phyloP scores from a whole-genome alignment of 2,329 filamentous ascomycete species.

The Venturia carpophila region DNA sequence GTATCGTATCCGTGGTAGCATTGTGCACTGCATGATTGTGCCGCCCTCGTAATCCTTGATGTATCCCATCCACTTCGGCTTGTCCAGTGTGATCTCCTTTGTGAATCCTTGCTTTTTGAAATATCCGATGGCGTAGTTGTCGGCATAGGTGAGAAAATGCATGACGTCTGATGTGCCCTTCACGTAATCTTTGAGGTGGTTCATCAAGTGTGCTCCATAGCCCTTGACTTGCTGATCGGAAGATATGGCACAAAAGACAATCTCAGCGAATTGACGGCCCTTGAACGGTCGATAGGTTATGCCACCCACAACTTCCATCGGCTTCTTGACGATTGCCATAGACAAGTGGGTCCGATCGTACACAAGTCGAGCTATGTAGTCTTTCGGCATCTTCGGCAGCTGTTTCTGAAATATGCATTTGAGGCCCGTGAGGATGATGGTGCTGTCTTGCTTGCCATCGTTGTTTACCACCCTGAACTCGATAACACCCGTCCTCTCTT shows the following conservation, averaged over 20 bases:
- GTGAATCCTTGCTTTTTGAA: slow-evolving; percentile 99
- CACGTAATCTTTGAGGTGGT: slow-evolving; percentile 94
- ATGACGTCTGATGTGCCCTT: slow-evolving; percentile 94
- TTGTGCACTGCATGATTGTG: slow-evolving; percentile 98
- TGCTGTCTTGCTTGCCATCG: slow-evolving; percentile 76
- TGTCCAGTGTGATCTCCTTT: slow-evolving; percentile 91
- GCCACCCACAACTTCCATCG: slow-evolving; percentile 82
- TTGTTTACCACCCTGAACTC: slow-evolving; percentile 98
- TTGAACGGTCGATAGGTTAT: slow-evolving; percentile 96
- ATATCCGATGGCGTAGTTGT: slow-evolving; percentile 98
- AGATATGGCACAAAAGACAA: slow-evolving; percentile 96
- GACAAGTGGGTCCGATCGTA: slow-evolving; percentile 95
- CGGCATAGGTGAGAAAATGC: slow-evolving; percentile 97
- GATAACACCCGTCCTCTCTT: slow-evolving; percentile 89
- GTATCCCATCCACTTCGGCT: slow-evolving; percentile 94
- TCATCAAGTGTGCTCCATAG: slow-evolving; percentile 96
- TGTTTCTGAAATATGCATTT: slow-evolving; percentile 99
- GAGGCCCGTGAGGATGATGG: slow-evolving; percentile 88
- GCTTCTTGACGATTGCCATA: slow-evolving; percentile 95
- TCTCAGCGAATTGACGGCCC: slow-evolving; percentile 87
- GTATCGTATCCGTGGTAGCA: slow-evolving; percentile 92
- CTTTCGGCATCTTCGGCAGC: slow-evolving; percentile 97
- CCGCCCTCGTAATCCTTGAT: slow-evolving; percentile 99
- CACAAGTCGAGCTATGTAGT: slow-evolving; percentile 94
- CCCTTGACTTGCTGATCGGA: slow-evolving; percentile 98